Conservation (phyloP, 306 rosid species). For the Cercis canadensis region DNA sequence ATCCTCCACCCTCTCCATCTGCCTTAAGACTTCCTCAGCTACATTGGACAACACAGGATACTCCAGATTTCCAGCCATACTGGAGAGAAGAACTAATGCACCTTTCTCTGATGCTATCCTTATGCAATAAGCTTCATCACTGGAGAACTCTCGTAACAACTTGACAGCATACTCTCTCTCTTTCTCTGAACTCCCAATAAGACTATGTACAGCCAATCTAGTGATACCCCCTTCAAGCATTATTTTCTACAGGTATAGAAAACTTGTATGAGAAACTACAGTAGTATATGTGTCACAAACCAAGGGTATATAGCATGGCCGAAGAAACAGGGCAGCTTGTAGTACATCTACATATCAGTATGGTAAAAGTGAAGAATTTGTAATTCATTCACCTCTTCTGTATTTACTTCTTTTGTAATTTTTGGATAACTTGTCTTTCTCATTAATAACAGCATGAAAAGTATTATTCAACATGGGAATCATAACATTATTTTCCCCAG, state of each 20-base stretch:
- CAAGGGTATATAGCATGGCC: not conserved
- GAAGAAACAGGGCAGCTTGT: not conserved
- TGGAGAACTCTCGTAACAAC: slow-evolving; percentile 58
- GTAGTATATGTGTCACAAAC: not conserved
- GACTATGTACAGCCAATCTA: slow-evolving; percentile 70
- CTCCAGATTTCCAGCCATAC: slow-evolving; percentile 55
- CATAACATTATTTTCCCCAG: not conserved
- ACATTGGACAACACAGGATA: slow-evolving; percentile 52
- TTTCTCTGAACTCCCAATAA: slow-evolving; percentile 62
- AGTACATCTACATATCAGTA: not conserved
- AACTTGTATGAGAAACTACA: slow-evolving; percentile 25
- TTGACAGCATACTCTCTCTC: slow-evolving; percentile 67
- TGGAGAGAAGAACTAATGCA: slow-evolving; percentile 65
- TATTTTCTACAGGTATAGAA: slow-evolving; percentile 42
- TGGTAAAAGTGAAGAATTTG: not conserved
- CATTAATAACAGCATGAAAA: not conserved
- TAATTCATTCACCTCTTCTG: not conserved
- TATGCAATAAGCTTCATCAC: slow-evolving; percentile 59
- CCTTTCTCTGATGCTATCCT: slow-evolving; percentile 69
- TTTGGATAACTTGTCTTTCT: not conserved
- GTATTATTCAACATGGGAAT: not conserved
- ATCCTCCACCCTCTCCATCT: slow-evolving; percentile 56
- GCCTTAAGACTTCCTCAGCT: slow-evolving; percentile 64
- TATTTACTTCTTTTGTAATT: not conserved
- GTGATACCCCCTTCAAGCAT: slow-evolving; percentile 63